Evolutionary conservation across 2,329 filamentous ascomycete genomes (phyloP), one percentile per base, ranked within the genome.

Genomic region (Orbilia brochopaga): DNA sequence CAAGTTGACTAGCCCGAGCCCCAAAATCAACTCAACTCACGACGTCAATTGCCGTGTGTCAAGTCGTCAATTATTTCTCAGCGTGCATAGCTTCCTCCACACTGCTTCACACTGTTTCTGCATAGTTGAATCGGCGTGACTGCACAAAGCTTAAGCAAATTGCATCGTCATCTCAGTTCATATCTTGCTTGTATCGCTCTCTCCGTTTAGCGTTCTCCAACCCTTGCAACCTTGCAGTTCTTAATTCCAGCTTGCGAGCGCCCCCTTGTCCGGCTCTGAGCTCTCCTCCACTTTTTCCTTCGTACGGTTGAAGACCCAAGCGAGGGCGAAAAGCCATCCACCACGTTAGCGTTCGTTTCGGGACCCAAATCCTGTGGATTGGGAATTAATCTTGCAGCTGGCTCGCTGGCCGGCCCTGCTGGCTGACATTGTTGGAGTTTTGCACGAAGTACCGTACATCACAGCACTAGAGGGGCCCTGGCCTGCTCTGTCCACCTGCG

Each of bases 291-390:
- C 46, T 17, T 53, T 53, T 10, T 53, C 30, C 21, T 51, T 24
- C 32, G 40, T 24, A 19, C 51, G n/a, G 32, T 58, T 24, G 15
- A 35, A 50, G 19, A n/a, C 7, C 32, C 27, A 42, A 42, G 37
- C 37, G 37, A 42, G 62, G 62, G 65, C 65, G 52, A 69, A n/a
- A 60, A 52, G 35, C 63, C 63, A 60, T 57, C 55, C 58, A 61
- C 57, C 58, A 69, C 65, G 53, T 62, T 69, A 42, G 37, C 37
- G 37, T 32, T 69, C 46, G 44, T 62, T 62, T 54, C 48, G 58
- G 46, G 57, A 23, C 58, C 65, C 57, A 53, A 63, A 40, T 69
- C 65, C 58, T 63, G 65, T 63, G 61, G 57, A 69, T 52, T 57
- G 57, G 56, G 64, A n/a, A 58, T 58, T 61, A 52, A 32, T 51